phyloP scores from a whole-genome alignment of 2,329 filamentous ascomycete species.

The Ophiostoma sp. region DNA sequence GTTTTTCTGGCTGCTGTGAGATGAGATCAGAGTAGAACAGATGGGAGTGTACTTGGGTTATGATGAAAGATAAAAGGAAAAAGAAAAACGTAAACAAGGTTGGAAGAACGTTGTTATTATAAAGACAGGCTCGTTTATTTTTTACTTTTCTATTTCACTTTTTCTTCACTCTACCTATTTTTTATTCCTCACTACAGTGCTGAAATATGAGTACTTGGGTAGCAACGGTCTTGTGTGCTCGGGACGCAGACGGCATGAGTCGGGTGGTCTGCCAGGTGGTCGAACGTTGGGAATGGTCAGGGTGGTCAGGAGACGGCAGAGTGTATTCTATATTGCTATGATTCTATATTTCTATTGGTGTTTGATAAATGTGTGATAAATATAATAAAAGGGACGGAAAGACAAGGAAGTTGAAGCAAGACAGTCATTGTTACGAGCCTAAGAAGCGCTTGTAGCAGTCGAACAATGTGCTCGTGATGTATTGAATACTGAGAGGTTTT shows the following conservation, averaged over 20 bases:
- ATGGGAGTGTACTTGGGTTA: background rate
- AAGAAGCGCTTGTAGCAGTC: background rate
- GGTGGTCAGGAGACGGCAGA: slow-evolving; percentile 6
- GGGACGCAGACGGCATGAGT: slow-evolving; percentile 5
- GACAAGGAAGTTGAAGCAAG: slow-evolving; percentile 7
- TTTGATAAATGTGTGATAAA: background rate
- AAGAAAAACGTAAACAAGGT: background rate
- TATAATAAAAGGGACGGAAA: background rate
- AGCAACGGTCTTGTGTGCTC: background rate
- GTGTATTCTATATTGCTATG: background rate
- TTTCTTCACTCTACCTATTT: background rate
- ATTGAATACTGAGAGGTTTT: background rate
- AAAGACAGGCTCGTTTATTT: background rate
- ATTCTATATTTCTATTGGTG: background rate
- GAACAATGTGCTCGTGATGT: slow-evolving; percentile 2
- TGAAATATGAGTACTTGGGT: background rate
- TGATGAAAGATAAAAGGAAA: background rate
- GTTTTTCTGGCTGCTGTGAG: background rate
- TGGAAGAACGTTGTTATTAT: background rate
- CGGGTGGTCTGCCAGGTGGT: slow-evolving; percentile 7
- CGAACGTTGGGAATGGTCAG: background rate
- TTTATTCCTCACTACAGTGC: background rate
- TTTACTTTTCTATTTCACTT: background rate
- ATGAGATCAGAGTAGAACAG: slow-evolving; percentile 4
- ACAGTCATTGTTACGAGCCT: background rate